phyloP scores from a whole-genome alignment of 164 flowering plant species.

The Nymphaea thermarum region DNA sequence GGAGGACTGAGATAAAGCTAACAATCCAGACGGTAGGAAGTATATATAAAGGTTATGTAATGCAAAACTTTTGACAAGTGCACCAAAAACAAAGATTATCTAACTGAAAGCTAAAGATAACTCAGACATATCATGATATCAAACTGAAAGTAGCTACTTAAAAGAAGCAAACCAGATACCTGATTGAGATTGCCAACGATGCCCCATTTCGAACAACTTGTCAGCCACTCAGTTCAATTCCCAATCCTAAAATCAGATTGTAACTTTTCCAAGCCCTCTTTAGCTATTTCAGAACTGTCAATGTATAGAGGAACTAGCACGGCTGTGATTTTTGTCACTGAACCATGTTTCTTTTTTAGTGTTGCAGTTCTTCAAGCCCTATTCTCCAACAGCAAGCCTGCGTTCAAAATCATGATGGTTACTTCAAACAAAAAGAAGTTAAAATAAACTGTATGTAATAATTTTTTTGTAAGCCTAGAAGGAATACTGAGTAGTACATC shows the following conservation, averaged over 20 bases:
- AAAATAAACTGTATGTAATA: too few relatives aligned
- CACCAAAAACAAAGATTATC: background rate
- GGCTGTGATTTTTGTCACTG: slow-evolving; percentile 96
- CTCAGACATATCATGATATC: background rate
- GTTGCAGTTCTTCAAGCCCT: slow-evolving; percentile 98
- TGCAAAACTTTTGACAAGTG: too few relatives aligned
- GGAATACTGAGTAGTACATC: too few relatives aligned
- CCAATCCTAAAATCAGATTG: slow-evolving; percentile 89
- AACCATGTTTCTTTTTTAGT: slow-evolving; percentile 85
- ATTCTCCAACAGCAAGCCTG: slow-evolving; percentile 94
- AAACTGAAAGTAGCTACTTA: background rate
- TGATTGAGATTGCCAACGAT: slow-evolving; percentile 91
- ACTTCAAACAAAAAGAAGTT: too few relatives aligned
- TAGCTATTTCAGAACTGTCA: slow-evolving; percentile 79
- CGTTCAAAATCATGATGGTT: slow-evolving; percentile 4
- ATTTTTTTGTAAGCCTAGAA: too few relatives aligned
- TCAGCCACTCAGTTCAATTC: slow-evolving; percentile 96
- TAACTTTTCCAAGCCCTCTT: slow-evolving; percentile 86
- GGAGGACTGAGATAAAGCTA: too few relatives aligned
- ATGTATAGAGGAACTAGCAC: slow-evolving; percentile 78
- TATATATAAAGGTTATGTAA: too few relatives aligned
- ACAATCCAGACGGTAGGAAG: too few relatives aligned
- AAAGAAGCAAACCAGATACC: slow-evolving; percentile 23
- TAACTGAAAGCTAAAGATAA: background rate
- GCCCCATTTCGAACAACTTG: slow-evolving; percentile 96